Evolutionary conservation across 495 filamentous ascomycete species (phyloP).

Genomic region (Penicillium chermesinum): DNA sequence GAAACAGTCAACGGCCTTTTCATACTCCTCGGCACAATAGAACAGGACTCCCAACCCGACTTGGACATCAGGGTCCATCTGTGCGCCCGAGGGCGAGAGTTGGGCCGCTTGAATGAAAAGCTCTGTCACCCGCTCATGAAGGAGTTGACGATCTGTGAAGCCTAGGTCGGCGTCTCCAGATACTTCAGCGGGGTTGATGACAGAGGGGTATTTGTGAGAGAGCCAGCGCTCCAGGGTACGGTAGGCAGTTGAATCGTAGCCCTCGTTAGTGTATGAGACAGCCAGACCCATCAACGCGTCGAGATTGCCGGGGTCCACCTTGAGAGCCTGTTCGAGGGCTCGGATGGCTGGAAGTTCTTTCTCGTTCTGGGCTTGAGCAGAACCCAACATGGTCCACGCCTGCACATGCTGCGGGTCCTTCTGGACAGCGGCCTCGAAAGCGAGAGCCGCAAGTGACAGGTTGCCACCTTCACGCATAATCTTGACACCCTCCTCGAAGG

Average conservation of each 20-base stretch:
- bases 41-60: slow-evolving; percentile 96
- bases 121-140: slow-evolving; percentile 84
- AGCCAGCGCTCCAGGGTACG: slow-evolving; percentile 96
- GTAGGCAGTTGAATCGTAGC: slow-evolving; percentile 95
- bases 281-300: slow-evolving; percentile 90
- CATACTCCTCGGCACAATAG: slow-evolving; percentile 96
- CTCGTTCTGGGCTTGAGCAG: slow-evolving; percentile 94
- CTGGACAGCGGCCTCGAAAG: slow-evolving; percentile 95
- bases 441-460: slow-evolving; percentile 85
- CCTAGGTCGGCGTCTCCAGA: slow-evolving; percentile 70
- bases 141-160: slow-evolving; percentile 84
- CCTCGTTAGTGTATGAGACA: slow-evolving; percentile 98
- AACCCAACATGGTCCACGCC: slow-evolving; percentile 88
- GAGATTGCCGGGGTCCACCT: slow-evolving; percentile 78
- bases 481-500: slow-evolving; percentile 84
- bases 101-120: slow-evolving; percentile 91
- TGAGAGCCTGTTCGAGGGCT: slow-evolving; percentile 88
- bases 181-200: slow-evolving; percentile 63
- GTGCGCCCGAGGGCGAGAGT: slow-evolving; percentile 76
- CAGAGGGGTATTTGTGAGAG: slow-evolving; percentile 78
- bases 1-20: slow-evolving; percentile 99
- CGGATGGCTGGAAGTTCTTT: slow-evolving; percentile 97
- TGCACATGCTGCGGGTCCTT: slow-evolving; percentile 81
- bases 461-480: slow-evolving; percentile 92
- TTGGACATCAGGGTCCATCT: slow-evolving; percentile 97